A percentile compares a stretch with the other conserved stretches of the same genome.
Conservation (phyloP, 2,329 filamentous ascomycete genomes). For the Paecilomyces fulvus region DNA sequence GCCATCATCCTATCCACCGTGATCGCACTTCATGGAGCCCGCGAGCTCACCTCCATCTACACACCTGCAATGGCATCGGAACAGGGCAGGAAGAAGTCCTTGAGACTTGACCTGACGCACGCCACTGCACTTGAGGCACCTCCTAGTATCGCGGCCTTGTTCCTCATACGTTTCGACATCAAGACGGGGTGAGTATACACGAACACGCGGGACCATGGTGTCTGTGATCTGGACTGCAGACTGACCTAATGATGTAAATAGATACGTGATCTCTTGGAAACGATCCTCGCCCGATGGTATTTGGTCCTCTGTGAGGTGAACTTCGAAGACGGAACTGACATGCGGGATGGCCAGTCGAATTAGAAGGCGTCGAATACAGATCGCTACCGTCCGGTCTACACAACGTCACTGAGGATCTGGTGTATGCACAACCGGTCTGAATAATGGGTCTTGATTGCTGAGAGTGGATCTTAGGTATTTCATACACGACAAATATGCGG, state of each 20-base stretch:
- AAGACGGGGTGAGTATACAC: conserved; percentile 64
- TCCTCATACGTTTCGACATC: conserved; percentile 86
- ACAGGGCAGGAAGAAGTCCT: conserved; percentile 19
- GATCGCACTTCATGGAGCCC: conserved; percentile 15
- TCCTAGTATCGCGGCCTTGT: conserved; percentile 62
- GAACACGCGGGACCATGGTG: background rate
- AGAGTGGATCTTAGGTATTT: conserved; percentile 63
- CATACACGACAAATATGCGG: conserved; percentile 73
- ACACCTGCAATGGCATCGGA: conserved; percentile 20
- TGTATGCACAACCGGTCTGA: conserved; percentile 32
- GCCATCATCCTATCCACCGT: conserved; percentile 1
- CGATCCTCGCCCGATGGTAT: conserved; percentile 59
- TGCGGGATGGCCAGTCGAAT: conserved; percentile 35
- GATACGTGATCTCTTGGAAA: conserved; percentile 83
- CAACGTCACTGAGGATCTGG: conserved; percentile 74
- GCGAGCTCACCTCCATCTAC: conserved; percentile 4
- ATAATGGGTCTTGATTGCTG: background rate
- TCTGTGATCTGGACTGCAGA: background rate
- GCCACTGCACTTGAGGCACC: conserved; percentile 26
- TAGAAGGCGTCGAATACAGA: conserved; percentile 93
- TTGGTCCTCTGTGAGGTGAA: conserved; percentile 4
- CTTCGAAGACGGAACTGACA: conserved; percentile 11
- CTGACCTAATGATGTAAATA: conserved; percentile 19
- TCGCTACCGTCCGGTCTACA: conserved; percentile 89
- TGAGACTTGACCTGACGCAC: conserved; percentile 27